Base-by-base conservation (phyloP, 1,284 basidiomycete genomes). In the Microbotryum lychnidis-dioicae region DNA sequence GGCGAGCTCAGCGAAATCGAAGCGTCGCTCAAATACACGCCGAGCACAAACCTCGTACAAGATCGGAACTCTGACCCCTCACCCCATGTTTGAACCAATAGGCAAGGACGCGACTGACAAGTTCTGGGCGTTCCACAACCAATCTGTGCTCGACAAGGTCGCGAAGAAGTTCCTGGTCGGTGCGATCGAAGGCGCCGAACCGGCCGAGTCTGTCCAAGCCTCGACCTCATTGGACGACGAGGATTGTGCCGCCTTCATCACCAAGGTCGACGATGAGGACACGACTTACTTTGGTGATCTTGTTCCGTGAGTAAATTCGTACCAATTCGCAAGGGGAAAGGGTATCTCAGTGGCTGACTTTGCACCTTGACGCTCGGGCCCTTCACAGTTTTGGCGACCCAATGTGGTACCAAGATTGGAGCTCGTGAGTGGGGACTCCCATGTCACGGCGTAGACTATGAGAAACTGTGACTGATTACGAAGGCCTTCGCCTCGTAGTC, bases 361-460 rank as follows among this genome's bases (percentile, higher is more conserved):
- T 42, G 20, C 14, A 42, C 37, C 37, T 14, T 18, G 46, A 3
- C 31, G 21, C 12, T 20, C 25, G 31, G 21, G 27, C 10, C 14
- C 31, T 16, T 18, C 27, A 18, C 25, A 21, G 21, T 3, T 57
- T 57, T 14, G 56, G 56, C n/a, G 51, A 53, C 49, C 69, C 72
- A 2, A 72, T 56, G 61, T 73, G 61, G 74, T 76, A 37, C 73
- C 75, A 54, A 72, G 75, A 69, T 69, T 67, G 60, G 72, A 74
- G 70, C 68, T 73, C 37, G 37, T 42, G 37, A 42, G 37, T 42
- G 12, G 12, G 12, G 14, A 42, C 37, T 42, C 37, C 12, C 37
- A 42, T 42, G 16, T 18, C 37, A 42, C 12, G 12, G 12, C 37
- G 69, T 67, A 23, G 74, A 70, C 70, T 54, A 4, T 71, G 74